These are phyloP conservation scores for Aureobasidium sp. DNA, from an alignment of 2,329 filamentous ascomycete genomes.

Conservation along the genomic window DNA sequence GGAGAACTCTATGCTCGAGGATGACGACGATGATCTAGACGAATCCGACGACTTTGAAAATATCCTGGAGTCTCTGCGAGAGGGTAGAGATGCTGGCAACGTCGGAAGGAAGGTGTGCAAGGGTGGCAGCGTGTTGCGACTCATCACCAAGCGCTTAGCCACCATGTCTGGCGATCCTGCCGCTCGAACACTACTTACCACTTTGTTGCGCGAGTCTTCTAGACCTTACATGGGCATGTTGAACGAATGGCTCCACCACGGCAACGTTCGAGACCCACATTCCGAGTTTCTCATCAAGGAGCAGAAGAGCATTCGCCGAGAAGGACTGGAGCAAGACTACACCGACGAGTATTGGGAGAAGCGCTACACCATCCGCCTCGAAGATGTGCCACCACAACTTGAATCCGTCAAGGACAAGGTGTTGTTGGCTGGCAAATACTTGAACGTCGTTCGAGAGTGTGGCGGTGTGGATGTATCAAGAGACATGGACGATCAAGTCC, in stretches of 20 bases:
- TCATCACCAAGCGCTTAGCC: constrained; percentile 76
- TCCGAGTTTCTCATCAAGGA: constrained; percentile 92
- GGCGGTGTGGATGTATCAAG: constrained; percentile 67
- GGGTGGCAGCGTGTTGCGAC: constrained; percentile 85
- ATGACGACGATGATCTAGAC: constrained; percentile 52
- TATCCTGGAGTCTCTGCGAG: constrained; percentile 79
- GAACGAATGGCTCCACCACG: constrained; percentile 97
- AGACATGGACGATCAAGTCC: constrained; percentile 74
- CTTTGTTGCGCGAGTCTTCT: constrained; percentile 77
- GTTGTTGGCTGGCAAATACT: constrained; percentile 88
- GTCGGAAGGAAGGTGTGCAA: constrained; percentile 92
- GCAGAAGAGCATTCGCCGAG: constrained; percentile 86
- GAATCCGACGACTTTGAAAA: constrained; percentile 76
- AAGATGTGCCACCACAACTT: constrained; percentile 85
- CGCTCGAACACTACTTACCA: constrained; percentile 71
- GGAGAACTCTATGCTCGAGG: constrained; percentile 79
- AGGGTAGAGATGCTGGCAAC: constrained; percentile 75
- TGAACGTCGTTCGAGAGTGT: constrained; percentile 95
- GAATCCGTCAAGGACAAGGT: constrained; percentile 90
- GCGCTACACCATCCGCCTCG: constrained; percentile 86
- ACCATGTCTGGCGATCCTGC: constrained; percentile 91
- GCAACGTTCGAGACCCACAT: constrained; percentile 88
- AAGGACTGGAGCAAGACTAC: constrained; percentile 88
- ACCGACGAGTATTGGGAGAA: constrained; percentile 99
- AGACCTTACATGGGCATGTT: constrained; percentile 96